Evolutionary conservation across 305 asterid genomes (phyloP).

Genomic region (Fraxinus angustifolia): DNA sequence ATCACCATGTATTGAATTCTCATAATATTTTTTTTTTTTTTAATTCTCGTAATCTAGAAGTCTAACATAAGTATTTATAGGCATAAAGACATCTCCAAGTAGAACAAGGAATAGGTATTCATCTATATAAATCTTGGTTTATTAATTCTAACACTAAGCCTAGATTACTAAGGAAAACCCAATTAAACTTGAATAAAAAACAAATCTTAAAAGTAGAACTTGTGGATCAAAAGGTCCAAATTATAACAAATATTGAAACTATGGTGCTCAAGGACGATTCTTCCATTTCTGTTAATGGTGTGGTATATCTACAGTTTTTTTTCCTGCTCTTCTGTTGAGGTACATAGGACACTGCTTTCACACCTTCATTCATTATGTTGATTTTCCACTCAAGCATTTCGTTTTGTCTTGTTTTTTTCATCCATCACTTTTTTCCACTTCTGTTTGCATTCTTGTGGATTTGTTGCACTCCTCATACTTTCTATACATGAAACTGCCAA

Average conservation of each 20-base stretch:
- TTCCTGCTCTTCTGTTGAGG: neutral
- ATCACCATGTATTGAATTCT: neutral
- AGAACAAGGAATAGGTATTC: neutral
- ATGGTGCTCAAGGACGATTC: neutral
- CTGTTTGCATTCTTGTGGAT: neutral
- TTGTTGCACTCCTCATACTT: neutral
- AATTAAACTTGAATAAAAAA: neutral
- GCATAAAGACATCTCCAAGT: neutral
- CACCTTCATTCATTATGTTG: neutral
- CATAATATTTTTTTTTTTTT: neutral
- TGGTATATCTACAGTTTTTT: neutral
- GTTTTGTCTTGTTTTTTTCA: neutral
- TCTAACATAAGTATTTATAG: neutral
- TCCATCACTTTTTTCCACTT: neutral
- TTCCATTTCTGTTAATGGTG: neutral
- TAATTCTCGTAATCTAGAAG: neutral
- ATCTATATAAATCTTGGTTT: neutral
- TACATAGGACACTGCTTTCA: neutral
- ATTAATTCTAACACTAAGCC: neutral
- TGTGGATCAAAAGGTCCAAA: neutral
- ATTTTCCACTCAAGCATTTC: neutral
- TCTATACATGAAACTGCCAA: neutral
- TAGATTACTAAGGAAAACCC: neutral
- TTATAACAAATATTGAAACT: neutral
- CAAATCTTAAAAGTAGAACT: neutral